Conservation (phyloP, 305 asterid genomes). For the Fraxinus ornus region DNA sequence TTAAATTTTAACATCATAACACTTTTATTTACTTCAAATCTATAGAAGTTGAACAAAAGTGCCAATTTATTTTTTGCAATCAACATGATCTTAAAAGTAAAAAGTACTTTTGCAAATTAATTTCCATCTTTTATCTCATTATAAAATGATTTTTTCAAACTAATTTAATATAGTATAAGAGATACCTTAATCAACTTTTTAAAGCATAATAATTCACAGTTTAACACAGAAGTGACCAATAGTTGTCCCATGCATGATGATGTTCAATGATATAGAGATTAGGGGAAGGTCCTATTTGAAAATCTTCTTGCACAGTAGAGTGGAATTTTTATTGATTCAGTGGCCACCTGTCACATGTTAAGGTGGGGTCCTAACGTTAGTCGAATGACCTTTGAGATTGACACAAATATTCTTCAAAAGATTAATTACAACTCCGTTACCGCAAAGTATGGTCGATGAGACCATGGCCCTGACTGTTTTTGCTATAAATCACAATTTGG, state of each 20-base stretch:
- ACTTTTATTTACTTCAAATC: too few species aligned
- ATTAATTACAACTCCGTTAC: not conserved
- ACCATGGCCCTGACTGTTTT: too few species aligned
- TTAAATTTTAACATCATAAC: not conserved
- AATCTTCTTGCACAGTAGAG: not conserved
- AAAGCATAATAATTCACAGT: not conserved
- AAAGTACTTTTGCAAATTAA: not conserved
- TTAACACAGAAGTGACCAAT: constrained; percentile 1
- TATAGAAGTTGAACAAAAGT: not conserved
- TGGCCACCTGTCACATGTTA: not conserved
- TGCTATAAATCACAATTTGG: too few species aligned
- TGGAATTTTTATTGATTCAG: not conserved
- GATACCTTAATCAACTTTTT: constrained; percentile 15
- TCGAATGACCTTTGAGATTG: not conserved
- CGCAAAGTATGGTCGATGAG: not conserved
- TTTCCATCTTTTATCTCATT: not conserved
- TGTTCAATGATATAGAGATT: not conserved
- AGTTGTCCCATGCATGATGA: not conserved
- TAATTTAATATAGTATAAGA: not conserved
- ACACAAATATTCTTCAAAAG: not conserved
- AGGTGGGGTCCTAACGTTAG: not conserved
- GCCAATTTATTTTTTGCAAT: not conserved
- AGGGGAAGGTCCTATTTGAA: not conserved
- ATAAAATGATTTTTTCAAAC: not conserved
- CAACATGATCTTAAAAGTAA: not conserved